phyloP scores from a whole-genome alignment of 2,329 filamentous ascomycete genomes.

The Penicillium aurantiogriseum region DNA sequence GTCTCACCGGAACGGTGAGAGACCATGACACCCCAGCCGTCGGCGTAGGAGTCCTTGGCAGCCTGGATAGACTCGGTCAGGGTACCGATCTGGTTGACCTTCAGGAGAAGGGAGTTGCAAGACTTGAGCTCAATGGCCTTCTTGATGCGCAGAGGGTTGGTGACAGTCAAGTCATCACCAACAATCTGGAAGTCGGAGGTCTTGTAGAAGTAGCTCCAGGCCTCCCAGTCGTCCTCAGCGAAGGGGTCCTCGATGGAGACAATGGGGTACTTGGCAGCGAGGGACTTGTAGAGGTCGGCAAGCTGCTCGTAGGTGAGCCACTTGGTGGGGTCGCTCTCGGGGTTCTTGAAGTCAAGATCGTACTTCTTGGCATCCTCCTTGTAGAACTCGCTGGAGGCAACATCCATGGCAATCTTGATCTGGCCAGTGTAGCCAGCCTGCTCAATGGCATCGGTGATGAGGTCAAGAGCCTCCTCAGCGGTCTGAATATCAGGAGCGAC shows the following conservation, averaged over 20 bases:
- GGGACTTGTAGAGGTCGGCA: constrained; percentile 81
- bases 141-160: constrained; percentile 98
- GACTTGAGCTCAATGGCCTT: constrained; percentile 99
- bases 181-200: constrained; percentile 98
- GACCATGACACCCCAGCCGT: constrained; percentile 98
- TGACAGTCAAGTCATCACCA: constrained; percentile 97
- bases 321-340: constrained; percentile 90
- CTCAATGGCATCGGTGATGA: constrained; percentile 93
- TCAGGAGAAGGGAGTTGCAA: constrained; percentile 95
- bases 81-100: constrained; percentile 99
- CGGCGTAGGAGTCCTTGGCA: constrained; percentile 95
- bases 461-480: constrained; percentile 90
- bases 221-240: constrained; percentile 99
- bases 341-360: constrained; percentile 99
- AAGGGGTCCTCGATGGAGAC: constrained; percentile 99
- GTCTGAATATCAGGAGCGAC: constrained; percentile 98
- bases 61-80: constrained; percentile 98
- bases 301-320: constrained; percentile 99
- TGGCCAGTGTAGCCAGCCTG: constrained; percentile 91
- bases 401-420: constrained; percentile 98
- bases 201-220: constrained; percentile 99
- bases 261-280: constrained; percentile 95
- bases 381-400: constrained; percentile 99
- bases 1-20: constrained; percentile 99
- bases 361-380: constrained; percentile 98